Evolutionary conservation across 805 yeast species (phyloP), one percentile per base, ranked within the genome.

Genomic region (Jamesozyma hellenica): DNA sequence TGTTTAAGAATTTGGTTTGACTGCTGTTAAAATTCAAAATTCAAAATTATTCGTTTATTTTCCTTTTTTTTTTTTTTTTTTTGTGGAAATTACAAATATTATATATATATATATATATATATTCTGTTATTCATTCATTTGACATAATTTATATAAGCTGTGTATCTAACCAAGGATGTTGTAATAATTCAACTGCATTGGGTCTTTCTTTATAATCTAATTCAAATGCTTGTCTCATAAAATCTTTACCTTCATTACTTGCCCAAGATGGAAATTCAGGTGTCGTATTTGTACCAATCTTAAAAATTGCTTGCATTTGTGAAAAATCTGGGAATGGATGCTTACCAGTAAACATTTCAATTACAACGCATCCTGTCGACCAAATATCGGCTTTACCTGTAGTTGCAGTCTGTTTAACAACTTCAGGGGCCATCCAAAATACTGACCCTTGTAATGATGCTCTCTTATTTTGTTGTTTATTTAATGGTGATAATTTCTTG

Each of bases 361-460:
- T 79, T 12, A 90, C 74, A 19, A 92, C 71, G 59, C 97, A 92
- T 0, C 97, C 98, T 9, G 94, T 81, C 0, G 96, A 85, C 98
- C 98, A 92, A 19, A 92, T 86, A 58, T 92, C 98, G 0, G 95
- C 95, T 60, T 85, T 86, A 29, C 82, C 79, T 1, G 97, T 90
- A 39, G 90, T 84, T 0, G 87, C 84, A 2, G 84, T 79, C 55
- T 88, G 96, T 52, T 87, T 85, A 14, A 92, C 97, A 8, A 92
- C 97, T 58, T 92, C 98, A 0, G 98, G 98, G 0, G 98, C 97
- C 98, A 92, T 92, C 97, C 98, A 92, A 56, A 81, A 92, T 0
- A 90, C 87, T 0, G 95, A 85, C 0, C 98, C 98, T 61, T 90
- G 96, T 39, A 86, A 64, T 0, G 95, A 86, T 2, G 84, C 88